Conservation (phyloP, 1,139 yeast species). For the Candida sojae region DNA sequence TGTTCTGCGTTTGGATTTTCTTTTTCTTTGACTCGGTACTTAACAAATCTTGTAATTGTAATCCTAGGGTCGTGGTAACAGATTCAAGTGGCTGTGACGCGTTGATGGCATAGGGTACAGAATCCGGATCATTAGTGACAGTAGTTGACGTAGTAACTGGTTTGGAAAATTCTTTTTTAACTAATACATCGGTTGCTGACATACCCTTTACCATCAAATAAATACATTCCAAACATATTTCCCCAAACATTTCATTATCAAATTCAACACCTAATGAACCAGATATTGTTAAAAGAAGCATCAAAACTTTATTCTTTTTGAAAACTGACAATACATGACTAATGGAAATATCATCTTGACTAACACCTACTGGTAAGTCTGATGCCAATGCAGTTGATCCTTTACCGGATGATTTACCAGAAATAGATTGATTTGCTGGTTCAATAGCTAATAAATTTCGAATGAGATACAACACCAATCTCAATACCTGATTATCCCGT, state of each 20-base stretch:
- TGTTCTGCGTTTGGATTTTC: constrained; percentile 48
- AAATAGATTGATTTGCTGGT: constrained; percentile 57
- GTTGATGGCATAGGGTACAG: constrained; percentile 1
- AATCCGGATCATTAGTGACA: constrained; percentile 1
- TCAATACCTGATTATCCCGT: constrained; percentile 72
- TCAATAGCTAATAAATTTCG: constrained; percentile 78
- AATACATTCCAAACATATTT: constrained; percentile 68
- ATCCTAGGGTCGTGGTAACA: constrained; percentile 28
- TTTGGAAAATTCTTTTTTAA: background rate
- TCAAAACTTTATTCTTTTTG: constrained; percentile 68
- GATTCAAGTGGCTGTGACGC: constrained; percentile 19
- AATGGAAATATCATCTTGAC: constrained; percentile 67
- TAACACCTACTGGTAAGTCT: constrained; percentile 56
- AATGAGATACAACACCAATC: constrained; percentile 70
- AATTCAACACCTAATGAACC: constrained; percentile 67
- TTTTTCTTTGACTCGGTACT: constrained; percentile 58
- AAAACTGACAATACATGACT: constrained; percentile 59
- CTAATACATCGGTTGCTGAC: constrained; percentile 27
- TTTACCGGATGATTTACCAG: constrained; percentile 33
- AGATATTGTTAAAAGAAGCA: constrained; percentile 67
- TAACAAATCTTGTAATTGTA: constrained; percentile 56
- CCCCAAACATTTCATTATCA: constrained; percentile 60
- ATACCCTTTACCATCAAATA: constrained; percentile 64
- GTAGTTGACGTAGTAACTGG: constrained; percentile 1
- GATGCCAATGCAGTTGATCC: constrained; percentile 29